Base-by-base conservation (phyloP, 208 protist species). In the Wallacemonas rigidus region DNA sequence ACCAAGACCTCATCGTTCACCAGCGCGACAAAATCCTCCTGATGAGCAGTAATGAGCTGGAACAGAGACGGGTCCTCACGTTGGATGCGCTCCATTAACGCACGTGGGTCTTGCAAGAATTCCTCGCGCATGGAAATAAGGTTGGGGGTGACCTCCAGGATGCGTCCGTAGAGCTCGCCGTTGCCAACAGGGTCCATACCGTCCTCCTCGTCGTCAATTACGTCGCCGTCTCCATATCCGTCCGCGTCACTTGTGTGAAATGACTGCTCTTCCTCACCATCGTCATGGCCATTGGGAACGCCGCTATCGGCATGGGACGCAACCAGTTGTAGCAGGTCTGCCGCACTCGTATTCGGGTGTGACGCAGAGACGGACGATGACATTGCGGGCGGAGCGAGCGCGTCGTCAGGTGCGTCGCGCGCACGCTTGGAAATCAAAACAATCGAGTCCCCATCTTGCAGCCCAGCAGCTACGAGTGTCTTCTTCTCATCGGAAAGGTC, bases 1-100 rank as follows among this genome's bases (percentile, higher is more conserved):
- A 93, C 77, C 7, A 91, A 71, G 26, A 80, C 58, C 65, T 91
- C 88, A 70, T 91, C 91, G 75, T 92, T 91, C 54, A 96, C 89
- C 41, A 96, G 79, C 9, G 81, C 72, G 4, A 95, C 47, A 71
- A 94, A 96, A n/a, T 77, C 83, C 65, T 89, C 78, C 61, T 92
- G 83, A 75, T 96, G 86, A 11, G 77, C 75, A 2, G 80, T 80
- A 68, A 96, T 95, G 61, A 95, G 86, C 57, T 92, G 84, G 58
- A 93, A 90, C 12, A 96, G 83, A 0, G 76, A 77, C 2, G 92
- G 89, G 72, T 96, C 84, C 26, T 88, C 67, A 26, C 74, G 68
- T 71, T 86, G 79, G 47, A 96, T 91, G 69, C 87, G 84, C 58
- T 83, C 74, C 87, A 95, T 88, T 9, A 94, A 69, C 12, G 63